Base-by-base conservation (phyloP, 768 basidiomycete genomes). In the Rhodotorula diobovata region DNA sequence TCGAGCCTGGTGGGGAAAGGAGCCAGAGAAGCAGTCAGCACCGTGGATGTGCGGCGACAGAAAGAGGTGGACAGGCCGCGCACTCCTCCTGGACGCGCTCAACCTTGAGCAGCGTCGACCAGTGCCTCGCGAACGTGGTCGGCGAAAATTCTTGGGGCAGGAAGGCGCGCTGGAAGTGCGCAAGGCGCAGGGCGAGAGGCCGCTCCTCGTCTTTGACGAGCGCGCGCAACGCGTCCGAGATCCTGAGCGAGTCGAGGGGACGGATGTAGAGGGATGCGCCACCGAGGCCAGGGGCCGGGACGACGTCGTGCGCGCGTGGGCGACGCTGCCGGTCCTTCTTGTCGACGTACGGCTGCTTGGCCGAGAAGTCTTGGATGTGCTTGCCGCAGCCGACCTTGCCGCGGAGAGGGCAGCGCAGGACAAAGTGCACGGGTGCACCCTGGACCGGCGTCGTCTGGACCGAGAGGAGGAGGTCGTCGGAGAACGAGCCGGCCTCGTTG, bases 71-170 rank as follows among this genome's bases (percentile, higher is more conserved):
- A 14, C 9, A 39, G 20, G 16, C 45, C 15, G 4, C 45, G 45
- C 4, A 11, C 25, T 57, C 64, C 35, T 57, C 64, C 57, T 65
- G 64, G 46, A 57, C 16, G 16, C 20, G 14, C 28, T 65, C 64
- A 32, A 25, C 4, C 30, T 65, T 25, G 45, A 65, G 41, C 14
- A 65, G 30, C 5, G 20, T 23, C 1, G 7, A 1, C 64, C 64
- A 65, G 34, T 45, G 48, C 30, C n/a, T 35, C 30, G 2, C 16
- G 45, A 58, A 65, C 21, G 46, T 58, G 21, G 15, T 25, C 23
- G 48, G 55, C 55, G 41, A 28, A 14, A 65, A 32, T 30, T 32
- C 21, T n/a, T n/a, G n/a, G 51, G 18, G 18, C 6, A 32, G 2
- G 25, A 10, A 53, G n/a, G 8, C 5, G n/a, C 4, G 14, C 18